phyloP scores from a whole-genome alignment of 495 filamentous ascomycete genomes.

The Antarctomyces pellizariae region DNA sequence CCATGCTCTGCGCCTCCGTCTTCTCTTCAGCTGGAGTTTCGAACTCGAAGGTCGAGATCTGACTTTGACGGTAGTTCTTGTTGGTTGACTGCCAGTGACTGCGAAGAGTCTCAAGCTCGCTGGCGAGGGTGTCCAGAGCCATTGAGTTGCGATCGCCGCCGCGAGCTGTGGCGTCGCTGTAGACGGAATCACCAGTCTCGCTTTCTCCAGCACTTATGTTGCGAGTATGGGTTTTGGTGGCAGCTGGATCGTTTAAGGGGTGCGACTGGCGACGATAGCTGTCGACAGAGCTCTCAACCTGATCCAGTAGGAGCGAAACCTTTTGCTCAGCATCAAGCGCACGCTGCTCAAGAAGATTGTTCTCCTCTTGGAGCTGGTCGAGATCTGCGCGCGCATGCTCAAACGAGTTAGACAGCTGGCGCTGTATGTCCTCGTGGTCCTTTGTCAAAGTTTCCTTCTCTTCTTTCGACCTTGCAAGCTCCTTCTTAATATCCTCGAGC shows the following conservation, averaged over 20 bases:
- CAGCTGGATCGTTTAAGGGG: slow-evolving; percentile 15
- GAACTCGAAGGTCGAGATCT: slow-evolving; percentile 63
- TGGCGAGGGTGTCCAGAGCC: slow-evolving; percentile 75
- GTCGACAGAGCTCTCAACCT: slow-evolving; percentile 80
- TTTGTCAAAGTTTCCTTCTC: slow-evolving; percentile 42
- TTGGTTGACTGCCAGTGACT: slow-evolving; percentile 90
- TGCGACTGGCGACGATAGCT: slow-evolving; percentile 74
- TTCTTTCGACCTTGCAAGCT: slow-evolving; percentile 35
- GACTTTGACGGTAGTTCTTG: slow-evolving; percentile 77
- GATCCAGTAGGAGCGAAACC: slow-evolving; percentile 77
- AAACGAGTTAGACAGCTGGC: slow-evolving; percentile 28
- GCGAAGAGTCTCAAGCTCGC: slow-evolving; percentile 71
- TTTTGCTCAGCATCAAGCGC: slow-evolving; percentile 81
- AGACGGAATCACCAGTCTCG: slow-evolving; percentile 30
- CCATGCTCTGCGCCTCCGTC: slow-evolving; percentile 16
- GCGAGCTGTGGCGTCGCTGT: slow-evolving; percentile 14
- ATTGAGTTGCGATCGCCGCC: slow-evolving; percentile 33
- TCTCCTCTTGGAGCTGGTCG: slow-evolving; percentile 62
- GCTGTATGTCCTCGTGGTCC: slow-evolving; percentile 30
- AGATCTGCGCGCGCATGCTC: slow-evolving; percentile 43
- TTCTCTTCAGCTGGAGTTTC: slow-evolving; percentile 21
- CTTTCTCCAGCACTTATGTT: slow-evolving; percentile 14
- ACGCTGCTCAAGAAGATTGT: slow-evolving; percentile 50
- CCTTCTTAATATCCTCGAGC: slow-evolving; percentile 36
- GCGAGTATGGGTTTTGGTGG: slow-evolving; percentile 10